Base-by-base conservation (phyloP, 345 rosid genomes). In the Crucihimalaya himalaica region DNA sequence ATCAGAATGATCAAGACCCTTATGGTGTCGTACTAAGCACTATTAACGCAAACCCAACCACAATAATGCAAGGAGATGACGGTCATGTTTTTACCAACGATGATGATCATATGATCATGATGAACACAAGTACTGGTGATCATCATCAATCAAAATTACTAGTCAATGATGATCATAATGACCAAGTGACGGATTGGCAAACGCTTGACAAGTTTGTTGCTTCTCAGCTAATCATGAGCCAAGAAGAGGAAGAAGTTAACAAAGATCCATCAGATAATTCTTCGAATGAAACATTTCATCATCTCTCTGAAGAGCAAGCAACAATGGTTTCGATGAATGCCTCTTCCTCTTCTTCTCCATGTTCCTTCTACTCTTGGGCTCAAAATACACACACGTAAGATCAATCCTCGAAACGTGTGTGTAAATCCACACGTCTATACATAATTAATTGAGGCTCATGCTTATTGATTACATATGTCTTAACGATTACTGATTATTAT, bases 171-270 rank as follows among this genome's bases (percentile, higher is more conserved):
- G 79, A 69, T 11, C 63, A 62, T 54, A 77, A 71, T 77, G 76
- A 77, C 50, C 63, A 64, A 70, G 68, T 77, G 62, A 70, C 64
- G 80, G 80, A 77, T 71, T 77, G 80, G 80, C 72, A 71, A 57
- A 71, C 67, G 51, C 76, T 77, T 40, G 80, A 77, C 48, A 77
- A 77, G 68, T 71, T 77, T 77, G 80, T 77, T 57, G 80, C 80
- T 48, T 77, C 76, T 47, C 80, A 77, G 51, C 68, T 77, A 48
- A 69, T 63, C 35, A 71, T 71, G 76, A 50, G 67, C 68, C 80
- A 77, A 64, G 76, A 64, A 70, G 76, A 70, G 9, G 80, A 71
- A 63, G 76, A 77, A 40, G 70, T 69, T 54, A 69, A 68, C 45
- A 76, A 69, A 69, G 75, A 69, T 37, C 75, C 75, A 69, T 76